These are phyloP conservation scores for Lactarius psammicola DNA, from an alignment of 768 basidiomycete genomes.

Conservation along the genomic window DNA sequence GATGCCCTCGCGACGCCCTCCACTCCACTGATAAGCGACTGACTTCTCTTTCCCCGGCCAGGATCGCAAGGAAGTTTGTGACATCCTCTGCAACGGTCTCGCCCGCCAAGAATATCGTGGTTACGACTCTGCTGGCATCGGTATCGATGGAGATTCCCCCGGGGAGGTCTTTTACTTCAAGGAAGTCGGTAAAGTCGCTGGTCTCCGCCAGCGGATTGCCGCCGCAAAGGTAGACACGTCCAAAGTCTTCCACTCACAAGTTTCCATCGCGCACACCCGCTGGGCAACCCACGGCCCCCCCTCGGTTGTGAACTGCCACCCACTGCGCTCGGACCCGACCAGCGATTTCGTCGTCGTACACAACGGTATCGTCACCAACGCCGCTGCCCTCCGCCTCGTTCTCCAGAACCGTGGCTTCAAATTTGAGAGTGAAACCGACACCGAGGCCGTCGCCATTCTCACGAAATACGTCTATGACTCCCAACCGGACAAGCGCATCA, in stretches of 20 bases:
- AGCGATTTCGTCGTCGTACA: constrained; percentile 93
- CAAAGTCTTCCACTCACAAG: constrained; percentile 80
- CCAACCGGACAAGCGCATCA: constrained; percentile 78
- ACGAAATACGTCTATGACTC: constrained; percentile 96
- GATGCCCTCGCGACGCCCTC: not conserved
- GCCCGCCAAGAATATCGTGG: constrained; percentile 97
- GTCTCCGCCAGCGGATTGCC: constrained; percentile 86
- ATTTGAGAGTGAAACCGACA: constrained; percentile 95
- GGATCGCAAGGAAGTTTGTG: constrained; percentile 65
- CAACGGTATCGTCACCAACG: constrained; percentile 99
- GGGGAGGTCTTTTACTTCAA: constrained; percentile 85
- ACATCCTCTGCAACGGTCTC: constrained; percentile 87
- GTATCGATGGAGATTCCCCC: constrained; percentile 87
- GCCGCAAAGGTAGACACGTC: constrained; percentile 65
- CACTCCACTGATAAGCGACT: not conserved
- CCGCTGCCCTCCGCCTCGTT: constrained; percentile 81
- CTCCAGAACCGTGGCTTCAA: constrained; percentile 94
- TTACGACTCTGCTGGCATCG: constrained; percentile 92
- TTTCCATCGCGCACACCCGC: constrained; percentile 97
- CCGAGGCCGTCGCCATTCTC: constrained; percentile 95
- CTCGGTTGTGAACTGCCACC: constrained; percentile 89
- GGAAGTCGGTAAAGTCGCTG: constrained; percentile 96
- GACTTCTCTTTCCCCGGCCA: not conserved
- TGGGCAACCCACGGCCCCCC: constrained; percentile 99
- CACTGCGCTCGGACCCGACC: constrained; percentile 76